A percentile compares a stretch with the other conserved stretches of the same genome.
Conservation (phyloP, 768 basidiomycete genomes). For the Thelephora ganbajun region DNA sequence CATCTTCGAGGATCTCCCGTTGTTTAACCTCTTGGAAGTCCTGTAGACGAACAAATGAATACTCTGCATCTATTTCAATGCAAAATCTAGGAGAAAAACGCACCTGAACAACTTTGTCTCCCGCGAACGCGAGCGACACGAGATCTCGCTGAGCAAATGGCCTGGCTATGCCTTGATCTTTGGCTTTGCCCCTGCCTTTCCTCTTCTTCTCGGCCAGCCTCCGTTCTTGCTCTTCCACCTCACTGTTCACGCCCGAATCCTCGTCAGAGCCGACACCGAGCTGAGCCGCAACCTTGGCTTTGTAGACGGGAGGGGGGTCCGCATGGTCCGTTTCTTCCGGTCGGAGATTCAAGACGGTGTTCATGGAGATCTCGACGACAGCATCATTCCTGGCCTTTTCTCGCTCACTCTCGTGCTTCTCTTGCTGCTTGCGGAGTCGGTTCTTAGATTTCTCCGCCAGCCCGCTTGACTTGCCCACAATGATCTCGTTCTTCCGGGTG, state of each 20-base stretch:
- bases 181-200: constrained; percentile 29
- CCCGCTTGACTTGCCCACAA: constrained; percentile 54
- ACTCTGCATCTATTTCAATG: neutral
- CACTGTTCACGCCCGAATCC: constrained; percentile 46
- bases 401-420: constrained; percentile 42
- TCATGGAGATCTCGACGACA: constrained; percentile 59
- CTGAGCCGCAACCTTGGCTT: neutral
- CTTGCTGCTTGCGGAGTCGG: constrained; percentile 52
- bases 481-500: constrained; percentile 59
- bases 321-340: constrained; percentile 1
- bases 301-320: constrained; percentile 4
- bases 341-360: constrained; percentile 27
- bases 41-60: constrained; percentile 22
- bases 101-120: constrained; percentile 90
- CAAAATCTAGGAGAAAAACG: neutral
- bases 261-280: constrained; percentile 19
- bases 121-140: constrained; percentile 91
- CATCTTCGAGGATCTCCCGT: constrained; percentile 73
- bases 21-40: constrained; percentile 80
- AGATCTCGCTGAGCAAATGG: constrained; percentile 87
- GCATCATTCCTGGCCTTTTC: constrained; percentile 62
- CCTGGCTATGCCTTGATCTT: constrained; percentile 27
- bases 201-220: constrained; percentile 10
- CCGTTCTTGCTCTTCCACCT: constrained; percentile 58
- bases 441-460: constrained; percentile 53